phyloP scores from a whole-genome alignment of 371 early-diverging fungal species.

The Caulochytrium protostelioides region DNA sequence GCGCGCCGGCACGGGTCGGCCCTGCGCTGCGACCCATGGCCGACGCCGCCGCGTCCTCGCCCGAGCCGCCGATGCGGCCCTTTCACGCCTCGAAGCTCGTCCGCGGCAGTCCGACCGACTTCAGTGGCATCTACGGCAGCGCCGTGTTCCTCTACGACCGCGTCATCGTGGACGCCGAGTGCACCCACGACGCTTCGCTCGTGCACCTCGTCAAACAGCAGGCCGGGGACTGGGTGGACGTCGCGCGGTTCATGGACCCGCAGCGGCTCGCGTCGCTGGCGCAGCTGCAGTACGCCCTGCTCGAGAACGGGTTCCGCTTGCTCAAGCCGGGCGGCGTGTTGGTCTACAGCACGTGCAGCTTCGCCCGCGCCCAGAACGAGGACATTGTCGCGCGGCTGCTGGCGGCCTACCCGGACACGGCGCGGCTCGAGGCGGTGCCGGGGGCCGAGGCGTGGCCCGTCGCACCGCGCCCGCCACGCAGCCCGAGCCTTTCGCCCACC shows the following conservation, averaged over 20 bases:
- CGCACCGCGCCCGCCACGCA: constrained; percentile 5
- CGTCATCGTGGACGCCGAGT: constrained; percentile 87
- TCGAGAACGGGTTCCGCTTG: constrained; percentile 1
- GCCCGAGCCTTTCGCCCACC: not conserved
- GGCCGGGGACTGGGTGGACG: not conserved
- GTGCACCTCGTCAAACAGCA: constrained; percentile 50
- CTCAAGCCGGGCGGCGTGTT: constrained; percentile 45
- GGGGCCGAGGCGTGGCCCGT: constrained; percentile 8
- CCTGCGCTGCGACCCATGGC: not conserved
- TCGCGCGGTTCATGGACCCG: no score
- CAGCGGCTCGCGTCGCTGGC: no score
- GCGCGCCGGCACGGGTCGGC: constrained; percentile 41
- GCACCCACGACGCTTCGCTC: constrained; percentile 89
- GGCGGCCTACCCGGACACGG: constrained; percentile 17
- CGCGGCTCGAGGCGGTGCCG: constrained; percentile 27
- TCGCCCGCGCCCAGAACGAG: constrained; percentile 61
- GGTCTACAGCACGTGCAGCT: constrained; percentile 68
- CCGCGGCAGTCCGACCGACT: constrained; percentile 32
- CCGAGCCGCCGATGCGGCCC: constrained; percentile 21
- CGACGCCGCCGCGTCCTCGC: not conserved
- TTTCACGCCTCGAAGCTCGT: constrained; percentile 58
- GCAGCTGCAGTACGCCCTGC: not conserved
- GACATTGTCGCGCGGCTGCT: constrained; percentile 55
- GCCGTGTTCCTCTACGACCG: constrained; percentile 48
- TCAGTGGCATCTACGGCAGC: constrained; percentile 1